Percentiles rank a stretch among this genome's conserved stretches.
Evolutionary conservation across 176 grass and related monocot genomes (phyloP).

Genomic region (Typha latifolia): DNA sequence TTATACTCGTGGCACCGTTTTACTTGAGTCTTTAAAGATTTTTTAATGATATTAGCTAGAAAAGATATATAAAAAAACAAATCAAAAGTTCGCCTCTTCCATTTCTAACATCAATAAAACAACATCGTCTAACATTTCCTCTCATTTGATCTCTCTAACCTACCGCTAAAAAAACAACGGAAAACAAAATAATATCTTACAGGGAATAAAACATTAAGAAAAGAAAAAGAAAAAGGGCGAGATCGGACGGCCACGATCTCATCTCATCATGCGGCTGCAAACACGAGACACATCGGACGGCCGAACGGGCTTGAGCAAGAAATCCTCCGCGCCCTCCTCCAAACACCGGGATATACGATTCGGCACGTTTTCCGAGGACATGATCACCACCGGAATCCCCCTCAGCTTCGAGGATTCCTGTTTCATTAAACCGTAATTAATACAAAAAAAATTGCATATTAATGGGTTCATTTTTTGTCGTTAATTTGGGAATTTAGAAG

Average conservation of each 20-base stretch:
- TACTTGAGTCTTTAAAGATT: neutral
- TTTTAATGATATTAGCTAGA: no score
- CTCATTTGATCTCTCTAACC: no score
- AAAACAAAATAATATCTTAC: no score
- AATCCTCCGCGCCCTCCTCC: constrained; percentile 31
- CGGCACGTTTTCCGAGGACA: constrained; percentile 50
- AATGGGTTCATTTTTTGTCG: neutral
- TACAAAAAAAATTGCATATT: neutral
- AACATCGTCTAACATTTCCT: no score
- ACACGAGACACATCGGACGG: constrained; percentile 28
- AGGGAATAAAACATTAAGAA: neutral
- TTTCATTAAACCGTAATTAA: neutral
- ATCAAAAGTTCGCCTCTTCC: neutral
- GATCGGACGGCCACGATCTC: constrained; percentile 5
- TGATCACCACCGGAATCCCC: constrained; percentile 48
- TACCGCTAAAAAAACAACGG: no score
- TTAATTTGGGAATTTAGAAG: neutral
- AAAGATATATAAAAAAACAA: no score
- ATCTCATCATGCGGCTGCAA: constrained; percentile 26
- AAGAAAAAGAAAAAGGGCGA: neutral
- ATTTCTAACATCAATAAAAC: neutral
- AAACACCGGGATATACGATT: constrained; percentile 36
- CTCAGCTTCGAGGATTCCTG: constrained; percentile 33
- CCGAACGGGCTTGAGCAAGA: constrained; percentile 34
- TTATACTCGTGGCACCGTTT: neutral